Conservation (phyloP, 805 yeast genomes). For the Lipomyces anomalus region DNA sequence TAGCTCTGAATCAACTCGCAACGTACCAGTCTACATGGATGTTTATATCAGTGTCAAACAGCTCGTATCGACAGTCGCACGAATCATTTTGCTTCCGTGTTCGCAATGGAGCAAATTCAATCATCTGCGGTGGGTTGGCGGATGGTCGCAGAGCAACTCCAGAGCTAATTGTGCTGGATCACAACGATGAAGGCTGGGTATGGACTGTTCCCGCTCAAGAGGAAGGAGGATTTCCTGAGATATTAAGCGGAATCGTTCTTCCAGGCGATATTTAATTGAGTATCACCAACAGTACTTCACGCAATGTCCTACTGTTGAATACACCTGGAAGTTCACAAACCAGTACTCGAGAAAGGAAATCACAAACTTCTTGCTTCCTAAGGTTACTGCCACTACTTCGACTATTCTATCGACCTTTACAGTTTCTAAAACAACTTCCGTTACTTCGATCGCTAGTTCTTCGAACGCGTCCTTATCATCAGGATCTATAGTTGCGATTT, state of each 20-base stretch:
- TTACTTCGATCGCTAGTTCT: no score
- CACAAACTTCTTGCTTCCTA: no score
- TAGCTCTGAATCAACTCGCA: constrained; percentile 66
- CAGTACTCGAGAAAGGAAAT: no score
- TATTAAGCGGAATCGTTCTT: constrained; percentile 33
- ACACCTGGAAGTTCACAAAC: no score
- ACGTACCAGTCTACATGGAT: constrained; percentile 71
- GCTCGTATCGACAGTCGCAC: constrained; percentile 48
- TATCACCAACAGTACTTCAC: constrained; percentile 8
- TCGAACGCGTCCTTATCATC: constrained; percentile 29
- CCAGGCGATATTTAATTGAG: constrained; percentile 30
- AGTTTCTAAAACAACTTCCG: no score
- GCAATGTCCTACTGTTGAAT: constrained; percentile 9
- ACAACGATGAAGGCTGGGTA: constrained; percentile 9
- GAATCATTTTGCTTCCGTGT: constrained; percentile 50
- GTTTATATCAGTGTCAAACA: constrained; percentile 37
- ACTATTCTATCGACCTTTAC: no score
- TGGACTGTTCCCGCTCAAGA: constrained; percentile 20
- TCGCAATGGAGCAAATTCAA: constrained; percentile 38
- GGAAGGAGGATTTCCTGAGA: constrained; percentile 5
- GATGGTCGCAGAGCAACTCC: constrained; percentile 41
- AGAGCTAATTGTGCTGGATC: constrained; percentile 37
- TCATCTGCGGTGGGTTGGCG: constrained; percentile 60
- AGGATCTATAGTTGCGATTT: constrained; percentile 42
- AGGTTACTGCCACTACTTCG: no score